Percentiles rank a stretch among this genome's conserved stretches.
Conservation (phyloP, 2,329 filamentous ascomycete species). For the Aspergillus arachidicola region DNA sequence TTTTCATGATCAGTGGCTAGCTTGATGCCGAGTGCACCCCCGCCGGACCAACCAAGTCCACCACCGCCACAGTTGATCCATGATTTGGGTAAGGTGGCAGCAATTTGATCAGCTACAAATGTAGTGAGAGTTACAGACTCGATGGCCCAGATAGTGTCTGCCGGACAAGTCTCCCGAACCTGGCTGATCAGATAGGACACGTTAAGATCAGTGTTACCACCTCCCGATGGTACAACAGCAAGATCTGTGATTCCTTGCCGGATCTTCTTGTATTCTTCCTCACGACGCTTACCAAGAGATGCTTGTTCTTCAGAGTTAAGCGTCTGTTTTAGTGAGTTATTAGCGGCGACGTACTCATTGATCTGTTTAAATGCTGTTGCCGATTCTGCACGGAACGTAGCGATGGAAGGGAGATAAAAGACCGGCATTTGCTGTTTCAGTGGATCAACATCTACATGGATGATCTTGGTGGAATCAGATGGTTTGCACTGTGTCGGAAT, state of each 20-base stretch:
- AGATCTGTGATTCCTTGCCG: slow-evolving; percentile 62
- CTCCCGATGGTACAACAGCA: slow-evolving; percentile 54
- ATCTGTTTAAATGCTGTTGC: slow-evolving; percentile 70
- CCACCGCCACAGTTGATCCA: slow-evolving; percentile 84
- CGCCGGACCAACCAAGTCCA: slow-evolving; percentile 79
- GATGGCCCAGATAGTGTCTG: slow-evolving; percentile 72
- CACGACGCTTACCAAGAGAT: slow-evolving; percentile 57
- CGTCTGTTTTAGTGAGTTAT: slow-evolving; percentile 47
- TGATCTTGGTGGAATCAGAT: slow-evolving; percentile 58
- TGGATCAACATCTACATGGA: slow-evolving; percentile 68
- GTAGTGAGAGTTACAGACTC: slow-evolving; percentile 75
- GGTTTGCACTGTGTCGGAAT: slow-evolving; percentile 75
- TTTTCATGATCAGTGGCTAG: slow-evolving; percentile 62
- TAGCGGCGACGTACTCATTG: slow-evolving; percentile 59
- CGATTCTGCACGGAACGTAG: slow-evolving; percentile 68
- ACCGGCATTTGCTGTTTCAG: slow-evolving; percentile 74
- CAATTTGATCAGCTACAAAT: slow-evolving; percentile 71
- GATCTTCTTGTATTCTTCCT: slow-evolving; percentile 60
- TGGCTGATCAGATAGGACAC: slow-evolving; percentile 60
- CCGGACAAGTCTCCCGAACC: slow-evolving; percentile 60
- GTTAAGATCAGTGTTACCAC: slow-evolving; percentile 64
- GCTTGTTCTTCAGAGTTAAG: slow-evolving; percentile 45
- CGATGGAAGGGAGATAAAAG: slow-evolving; percentile 68
- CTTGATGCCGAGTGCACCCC: slow-evolving; percentile 75
- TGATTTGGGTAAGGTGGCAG: slow-evolving; percentile 66